phyloP scores from a whole-genome alignment of 2,329 filamentous ascomycete genomes.

The Trichoderma guizhouense region DNA sequence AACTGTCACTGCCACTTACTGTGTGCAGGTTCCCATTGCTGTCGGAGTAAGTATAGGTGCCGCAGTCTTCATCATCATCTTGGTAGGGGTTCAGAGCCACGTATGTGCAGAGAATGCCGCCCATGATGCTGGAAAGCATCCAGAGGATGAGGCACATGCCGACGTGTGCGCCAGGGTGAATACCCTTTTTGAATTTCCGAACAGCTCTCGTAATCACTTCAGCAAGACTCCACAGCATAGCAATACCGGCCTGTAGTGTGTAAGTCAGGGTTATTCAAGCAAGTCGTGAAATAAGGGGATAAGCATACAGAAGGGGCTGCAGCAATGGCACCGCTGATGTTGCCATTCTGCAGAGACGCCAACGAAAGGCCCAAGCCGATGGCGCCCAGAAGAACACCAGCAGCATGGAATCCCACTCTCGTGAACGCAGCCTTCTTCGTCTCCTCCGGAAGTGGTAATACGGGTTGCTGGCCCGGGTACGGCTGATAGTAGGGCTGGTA shows the following conservation, averaged over 20 bases:
- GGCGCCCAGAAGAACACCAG: constrained; percentile 27
- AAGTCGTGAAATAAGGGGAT: not conserved
- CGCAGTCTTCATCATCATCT: constrained; percentile 14
- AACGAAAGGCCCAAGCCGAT: constrained; percentile 25
- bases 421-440: constrained; percentile 17
- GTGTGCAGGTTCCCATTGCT: not conserved
- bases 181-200: constrained; percentile 33
- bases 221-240: constrained; percentile 37
- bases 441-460: not conserved
- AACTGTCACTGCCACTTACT: not conserved
- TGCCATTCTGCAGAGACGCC: not conserved
- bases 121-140: constrained; percentile 31
- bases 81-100: constrained; percentile 3
- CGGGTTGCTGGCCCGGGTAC: constrained; percentile 1
- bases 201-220: constrained; percentile 38
- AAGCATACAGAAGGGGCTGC: not conserved
- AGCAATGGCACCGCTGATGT: not conserved
- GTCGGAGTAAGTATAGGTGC: not conserved
- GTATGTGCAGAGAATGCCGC: constrained; percentile 23
- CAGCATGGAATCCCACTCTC: constrained; percentile 32
- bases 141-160: constrained; percentile 42
- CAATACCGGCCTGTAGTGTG: constrained; percentile 31
- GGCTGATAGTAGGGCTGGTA: not conserved
- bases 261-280: not conserved
- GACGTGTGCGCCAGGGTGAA: constrained; percentile 45